A percentile compares a stretch with the other conserved stretches of the same genome.
Evolutionary conservation across 1,139 yeast genomes (phyloP).

Genomic region (Zygosaccharomyces sapae): DNA sequence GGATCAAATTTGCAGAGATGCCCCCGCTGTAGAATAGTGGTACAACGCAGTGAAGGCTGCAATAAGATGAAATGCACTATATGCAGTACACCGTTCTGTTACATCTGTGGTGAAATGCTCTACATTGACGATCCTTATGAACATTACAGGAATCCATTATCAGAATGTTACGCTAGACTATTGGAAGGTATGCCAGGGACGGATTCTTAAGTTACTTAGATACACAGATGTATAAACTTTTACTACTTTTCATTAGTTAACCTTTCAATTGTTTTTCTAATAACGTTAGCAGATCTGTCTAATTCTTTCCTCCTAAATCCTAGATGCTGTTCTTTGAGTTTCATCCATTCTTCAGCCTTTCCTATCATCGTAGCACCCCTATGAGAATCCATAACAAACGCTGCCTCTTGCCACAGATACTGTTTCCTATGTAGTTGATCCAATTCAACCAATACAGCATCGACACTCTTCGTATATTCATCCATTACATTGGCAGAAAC

Average conservation of each 20-base stretch:
- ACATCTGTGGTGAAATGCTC: slow-evolving; percentile 49
- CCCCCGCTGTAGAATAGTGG: slow-evolving; percentile 52
- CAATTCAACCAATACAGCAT: slow-evolving; percentile 22
- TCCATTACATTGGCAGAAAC: slow-evolving; percentile 32
- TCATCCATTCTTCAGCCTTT: slow-evolving; percentile 31
- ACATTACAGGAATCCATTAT: slow-evolving; percentile 46
- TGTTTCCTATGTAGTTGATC: slow-evolving; percentile 28
- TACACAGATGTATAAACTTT: neutral
- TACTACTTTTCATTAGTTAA: slow-evolving; percentile 13
- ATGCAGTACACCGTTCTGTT: slow-evolving; percentile 53
- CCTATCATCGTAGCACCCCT: slow-evolving; percentile 30
- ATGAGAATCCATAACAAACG: slow-evolving; percentile 33
- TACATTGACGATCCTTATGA: slow-evolving; percentile 46
- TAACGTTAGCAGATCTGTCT: slow-evolving; percentile 29
- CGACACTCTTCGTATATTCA: slow-evolving; percentile 30
- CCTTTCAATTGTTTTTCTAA: slow-evolving; percentile 29
- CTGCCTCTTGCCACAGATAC: slow-evolving; percentile 36
- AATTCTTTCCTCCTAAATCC: slow-evolving; percentile 24
- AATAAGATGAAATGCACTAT: slow-evolving; percentile 59
- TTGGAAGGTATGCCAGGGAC: slow-evolving; percentile 54
- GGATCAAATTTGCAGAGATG: slow-evolving; percentile 46
- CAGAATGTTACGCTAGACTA: slow-evolving; percentile 49
- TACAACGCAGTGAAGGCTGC: slow-evolving; percentile 64
- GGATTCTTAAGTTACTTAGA: slow-evolving; percentile 6
- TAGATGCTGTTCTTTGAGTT: slow-evolving; percentile 26